These are phyloP conservation scores for Plasmodium billcollinsi DNA, from an alignment of 169 alveolate genomes.

Conservation along the genomic window DNA sequence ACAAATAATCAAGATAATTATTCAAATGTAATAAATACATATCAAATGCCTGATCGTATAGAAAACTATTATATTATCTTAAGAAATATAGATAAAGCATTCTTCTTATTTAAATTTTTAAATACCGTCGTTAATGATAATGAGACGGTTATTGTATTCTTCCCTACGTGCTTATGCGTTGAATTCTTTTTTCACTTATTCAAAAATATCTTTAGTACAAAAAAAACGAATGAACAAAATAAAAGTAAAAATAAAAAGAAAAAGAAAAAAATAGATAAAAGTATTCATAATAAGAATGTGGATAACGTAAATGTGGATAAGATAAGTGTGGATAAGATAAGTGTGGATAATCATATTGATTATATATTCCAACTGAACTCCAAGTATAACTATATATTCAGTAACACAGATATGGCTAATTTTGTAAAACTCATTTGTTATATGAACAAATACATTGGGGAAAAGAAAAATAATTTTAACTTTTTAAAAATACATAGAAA, in stretches of 20 bases:
- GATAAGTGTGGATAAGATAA: too few species aligned
- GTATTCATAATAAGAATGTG: too few species aligned
- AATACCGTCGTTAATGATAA: conserved; percentile 41
- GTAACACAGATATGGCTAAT: conserved; percentile 2
- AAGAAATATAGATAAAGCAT: conserved; percentile 54
- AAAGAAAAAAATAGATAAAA: too few species aligned
- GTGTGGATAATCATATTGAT: too few species aligned
- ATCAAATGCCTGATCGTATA: conserved; percentile 33
- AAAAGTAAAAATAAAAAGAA: not conserved
- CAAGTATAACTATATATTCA: conserved; percentile 13
- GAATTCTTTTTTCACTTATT: conserved; percentile 51
- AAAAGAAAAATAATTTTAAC: conserved; percentile 22
- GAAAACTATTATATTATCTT: conserved; percentile 46
- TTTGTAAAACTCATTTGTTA: conserved; percentile 49
- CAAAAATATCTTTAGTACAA: conserved; percentile 25
- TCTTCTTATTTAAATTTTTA: conserved; percentile 51
- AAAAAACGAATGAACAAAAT: not conserved
- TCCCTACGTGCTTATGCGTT: conserved; percentile 60
- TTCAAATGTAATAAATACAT: not conserved
- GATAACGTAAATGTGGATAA: too few species aligned
- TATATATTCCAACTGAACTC: conserved; percentile 6
- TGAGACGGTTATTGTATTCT: conserved; percentile 36
- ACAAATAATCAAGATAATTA: not conserved
- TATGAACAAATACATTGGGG: conserved; percentile 56
- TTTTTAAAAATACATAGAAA: conserved; percentile 71